A percentile compares a stretch with the other conserved stretches of the same genome.
These are phyloP conservation scores for Vitis labrusca DNA, from an alignment of 164 flowering plant genomes.

Conservation along the genomic window DNA sequence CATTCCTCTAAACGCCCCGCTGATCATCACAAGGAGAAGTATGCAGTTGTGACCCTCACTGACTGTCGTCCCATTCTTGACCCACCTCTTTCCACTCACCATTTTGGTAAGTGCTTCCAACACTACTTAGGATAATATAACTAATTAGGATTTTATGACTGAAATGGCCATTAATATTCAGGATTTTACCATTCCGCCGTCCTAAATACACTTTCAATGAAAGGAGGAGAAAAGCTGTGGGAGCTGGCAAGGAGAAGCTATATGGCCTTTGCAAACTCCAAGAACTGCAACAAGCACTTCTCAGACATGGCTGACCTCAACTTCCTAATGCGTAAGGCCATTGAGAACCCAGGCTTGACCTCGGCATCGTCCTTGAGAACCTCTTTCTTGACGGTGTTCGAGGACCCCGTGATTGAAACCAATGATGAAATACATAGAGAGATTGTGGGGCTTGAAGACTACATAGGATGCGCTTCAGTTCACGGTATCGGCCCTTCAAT, in stretches of 20 bases:
- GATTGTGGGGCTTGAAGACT: slow-evolving; percentile 52
- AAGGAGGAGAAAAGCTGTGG: slow-evolving; percentile 58
- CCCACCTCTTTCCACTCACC: slow-evolving; percentile 48
- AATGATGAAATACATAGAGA: slow-evolving; percentile 16
- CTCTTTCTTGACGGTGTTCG: slow-evolving; percentile 57
- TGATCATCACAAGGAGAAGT: slow-evolving; percentile 59
- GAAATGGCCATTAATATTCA: slow-evolving; percentile 14
- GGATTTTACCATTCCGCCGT: slow-evolving; percentile 76
- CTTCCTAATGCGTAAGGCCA: slow-evolving; percentile 74
- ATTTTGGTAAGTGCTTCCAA: slow-evolving; percentile 38
- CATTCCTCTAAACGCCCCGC: slow-evolving; percentile 39
- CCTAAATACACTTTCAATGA: slow-evolving; percentile 46
- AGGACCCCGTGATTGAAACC: slow-evolving; percentile 47
- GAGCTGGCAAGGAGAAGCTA: slow-evolving; percentile 51
- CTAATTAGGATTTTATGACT: too few relatives aligned
- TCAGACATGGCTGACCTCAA: slow-evolving; percentile 73
- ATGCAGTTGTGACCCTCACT: slow-evolving; percentile 61
- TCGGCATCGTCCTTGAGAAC: slow-evolving; percentile 57
- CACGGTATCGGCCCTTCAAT: slow-evolving; percentile 76
- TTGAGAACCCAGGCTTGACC: slow-evolving; percentile 65
- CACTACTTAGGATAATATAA: too few relatives aligned
- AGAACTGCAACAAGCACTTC: slow-evolving; percentile 61
- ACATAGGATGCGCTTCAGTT: slow-evolving; percentile 63
- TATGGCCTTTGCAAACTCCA: slow-evolving; percentile 33
- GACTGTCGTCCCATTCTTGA: slow-evolving; percentile 77